Evolutionary conservation across 371 early-diverging fungal species (phyloP).

Genomic region (Mortierella sp.): DNA sequence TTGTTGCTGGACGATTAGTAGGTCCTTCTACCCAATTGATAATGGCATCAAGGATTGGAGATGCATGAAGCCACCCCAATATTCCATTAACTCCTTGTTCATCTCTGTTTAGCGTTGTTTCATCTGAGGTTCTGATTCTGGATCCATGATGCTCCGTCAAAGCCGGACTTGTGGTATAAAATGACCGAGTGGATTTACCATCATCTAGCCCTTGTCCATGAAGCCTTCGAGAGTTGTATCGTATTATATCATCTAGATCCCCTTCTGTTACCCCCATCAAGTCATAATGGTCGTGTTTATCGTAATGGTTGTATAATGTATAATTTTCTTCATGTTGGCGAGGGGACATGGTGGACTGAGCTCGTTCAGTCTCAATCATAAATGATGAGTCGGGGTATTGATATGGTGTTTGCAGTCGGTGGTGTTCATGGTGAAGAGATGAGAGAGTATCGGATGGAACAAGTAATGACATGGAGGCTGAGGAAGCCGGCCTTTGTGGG

Average conservation of each 20-base stretch:
- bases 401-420: not conserved
- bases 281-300: not conserved
- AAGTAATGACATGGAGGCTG: constrained; percentile 1
- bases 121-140: not conserved
- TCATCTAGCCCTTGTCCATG: not conserved
- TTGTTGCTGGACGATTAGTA: constrained; percentile 8
- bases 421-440: constrained; percentile 3
- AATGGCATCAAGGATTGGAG: constrained; percentile 38
- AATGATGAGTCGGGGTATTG: not conserved
- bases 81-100: not conserved
- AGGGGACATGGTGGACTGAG: constrained; percentile 3
- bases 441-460: constrained; percentile 7
- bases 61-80: constrained; percentile 1
- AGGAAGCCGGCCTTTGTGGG: constrained; percentile 14
- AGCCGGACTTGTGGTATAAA: not conserved
- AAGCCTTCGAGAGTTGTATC: not conserved
- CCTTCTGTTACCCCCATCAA: not conserved
- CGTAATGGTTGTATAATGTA: not conserved
- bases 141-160: not conserved
- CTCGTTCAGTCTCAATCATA: not conserved
- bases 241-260: not conserved
- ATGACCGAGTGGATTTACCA: not conserved
- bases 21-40: constrained; percentile 54
- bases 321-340: constrained; percentile 1
- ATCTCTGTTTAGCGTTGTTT: not conserved